Conservation (phyloP, 345 rosid genomes). For the Melastoma malabathricum region DNA sequence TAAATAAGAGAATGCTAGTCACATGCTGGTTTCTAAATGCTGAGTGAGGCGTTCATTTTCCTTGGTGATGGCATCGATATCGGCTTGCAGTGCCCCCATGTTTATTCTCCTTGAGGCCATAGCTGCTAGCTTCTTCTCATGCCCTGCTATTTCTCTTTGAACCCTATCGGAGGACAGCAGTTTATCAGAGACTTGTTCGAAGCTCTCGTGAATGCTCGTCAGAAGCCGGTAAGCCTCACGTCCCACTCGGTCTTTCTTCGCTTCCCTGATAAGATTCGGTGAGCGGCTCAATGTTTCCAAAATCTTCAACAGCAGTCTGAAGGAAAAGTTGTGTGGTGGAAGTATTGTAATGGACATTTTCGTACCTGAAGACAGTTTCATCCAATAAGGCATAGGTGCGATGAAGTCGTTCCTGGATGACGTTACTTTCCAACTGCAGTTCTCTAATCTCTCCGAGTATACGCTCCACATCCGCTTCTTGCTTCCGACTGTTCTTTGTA, state of each 20-base stretch:
- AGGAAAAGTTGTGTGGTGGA: too few relatives aligned
- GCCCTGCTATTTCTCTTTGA: conserved; percentile 51
- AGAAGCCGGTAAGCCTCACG: conserved; percentile 64
- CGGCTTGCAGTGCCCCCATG: conserved; percentile 44
- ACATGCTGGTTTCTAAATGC: conserved; percentile 4
- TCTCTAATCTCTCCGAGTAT: conserved; percentile 69
- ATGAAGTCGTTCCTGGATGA: conserved; percentile 73
- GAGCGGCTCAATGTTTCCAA: neutral
- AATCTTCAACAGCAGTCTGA: too few relatives aligned
- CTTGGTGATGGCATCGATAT: conserved; percentile 36
- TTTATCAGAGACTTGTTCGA: conserved; percentile 62
- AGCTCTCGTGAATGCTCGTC: conserved; percentile 55
- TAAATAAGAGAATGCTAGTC: too few relatives aligned
- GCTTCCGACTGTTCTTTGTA: conserved; percentile 68
- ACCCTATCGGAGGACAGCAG: conserved; percentile 45
- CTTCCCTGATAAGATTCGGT: conserved; percentile 34
- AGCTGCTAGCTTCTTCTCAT: conserved; percentile 57
- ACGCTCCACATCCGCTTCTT: conserved; percentile 58
- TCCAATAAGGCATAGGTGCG: conserved; percentile 68
- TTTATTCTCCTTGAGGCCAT: conserved; percentile 41
- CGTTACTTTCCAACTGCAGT: conserved; percentile 76
- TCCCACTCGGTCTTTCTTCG: conserved; percentile 49
- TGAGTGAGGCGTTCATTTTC: conserved; percentile 48
- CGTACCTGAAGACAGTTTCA: conserved; percentile 65
- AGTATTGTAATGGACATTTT: neutral